Conservation (phyloP, 805 yeast species). For the Limtongozyma cylindracea region DNA sequence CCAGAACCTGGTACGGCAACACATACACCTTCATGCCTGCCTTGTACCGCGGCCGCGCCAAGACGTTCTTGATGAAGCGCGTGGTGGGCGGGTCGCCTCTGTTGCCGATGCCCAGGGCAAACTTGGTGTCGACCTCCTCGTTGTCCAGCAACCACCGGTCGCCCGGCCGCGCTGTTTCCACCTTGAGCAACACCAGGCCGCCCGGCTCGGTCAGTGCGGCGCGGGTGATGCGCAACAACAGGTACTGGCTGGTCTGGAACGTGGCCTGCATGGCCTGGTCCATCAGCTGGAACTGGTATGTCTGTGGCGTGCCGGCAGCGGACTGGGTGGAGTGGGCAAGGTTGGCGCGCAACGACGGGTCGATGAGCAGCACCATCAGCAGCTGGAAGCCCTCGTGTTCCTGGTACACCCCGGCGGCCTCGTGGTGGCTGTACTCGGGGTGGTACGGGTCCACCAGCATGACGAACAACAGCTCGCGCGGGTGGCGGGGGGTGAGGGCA, state of each 20-base stretch:
- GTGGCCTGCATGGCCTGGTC: slow-evolving; percentile 18
- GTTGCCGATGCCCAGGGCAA: slow-evolving; percentile 13
- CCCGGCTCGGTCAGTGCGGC: slow-evolving; percentile 25
- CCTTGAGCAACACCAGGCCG: slow-evolving; percentile 23
- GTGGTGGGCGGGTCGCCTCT: slow-evolving; percentile 18
- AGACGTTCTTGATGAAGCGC: slow-evolving; percentile 24
- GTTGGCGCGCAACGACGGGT: too few relatives aligned
- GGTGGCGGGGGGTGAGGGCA: too few relatives aligned
- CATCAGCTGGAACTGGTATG: slow-evolving; percentile 16
- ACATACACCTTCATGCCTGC: slow-evolving; percentile 36
- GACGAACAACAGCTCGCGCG: too few relatives aligned
- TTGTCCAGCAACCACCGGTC: slow-evolving; percentile 23
- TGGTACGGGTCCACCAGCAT: too few relatives aligned
- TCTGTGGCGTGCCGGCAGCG: too few relatives aligned
- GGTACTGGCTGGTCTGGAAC: slow-evolving; percentile 15
- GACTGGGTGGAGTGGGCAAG: too few relatives aligned
- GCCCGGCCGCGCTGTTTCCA: slow-evolving; percentile 31
- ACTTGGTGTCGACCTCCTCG: slow-evolving; percentile 12
- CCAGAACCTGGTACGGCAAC: slow-evolving; percentile 13
- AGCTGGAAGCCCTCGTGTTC: too few relatives aligned
- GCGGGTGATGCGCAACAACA: slow-evolving; percentile 24
- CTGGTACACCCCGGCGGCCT: too few relatives aligned
- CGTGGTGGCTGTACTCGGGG: too few relatives aligned
- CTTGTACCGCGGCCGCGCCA: slow-evolving; percentile 39
- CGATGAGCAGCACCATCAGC: too few relatives aligned